Evolutionary conservation across 345 rosid genomes (phyloP).

Genomic region (Acer negundo): DNA sequence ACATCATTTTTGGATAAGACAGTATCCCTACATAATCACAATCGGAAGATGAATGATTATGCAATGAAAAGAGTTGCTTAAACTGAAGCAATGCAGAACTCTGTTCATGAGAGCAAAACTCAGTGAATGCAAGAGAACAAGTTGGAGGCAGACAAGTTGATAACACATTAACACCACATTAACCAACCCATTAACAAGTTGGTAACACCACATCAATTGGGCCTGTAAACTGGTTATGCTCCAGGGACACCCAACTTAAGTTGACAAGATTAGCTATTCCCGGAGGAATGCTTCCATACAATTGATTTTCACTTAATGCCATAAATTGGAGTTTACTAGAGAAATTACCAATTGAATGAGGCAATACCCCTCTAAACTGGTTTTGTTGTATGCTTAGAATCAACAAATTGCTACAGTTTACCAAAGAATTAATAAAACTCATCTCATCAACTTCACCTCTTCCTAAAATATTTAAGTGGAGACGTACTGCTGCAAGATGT

Average conservation of each 20-base stretch:
- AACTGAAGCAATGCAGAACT: too few relatives aligned
- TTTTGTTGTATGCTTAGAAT: background rate
- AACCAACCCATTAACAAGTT: too few relatives aligned
- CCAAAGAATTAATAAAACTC: background rate
- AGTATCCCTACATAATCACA: too few relatives aligned
- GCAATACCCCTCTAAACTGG: constrained; percentile 19
- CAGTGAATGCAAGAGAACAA: too few relatives aligned
- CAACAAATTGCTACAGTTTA: background rate
- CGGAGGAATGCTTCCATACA: constrained; percentile 20
- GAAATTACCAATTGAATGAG: constrained; percentile 19
- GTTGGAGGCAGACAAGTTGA: too few relatives aligned
- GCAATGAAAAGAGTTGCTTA: too few relatives aligned
- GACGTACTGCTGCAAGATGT: background rate
- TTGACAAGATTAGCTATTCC: constrained; percentile 1
- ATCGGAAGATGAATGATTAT: too few relatives aligned
- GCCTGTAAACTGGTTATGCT: constrained; percentile 9
- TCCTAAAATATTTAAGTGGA: constrained; percentile 3
- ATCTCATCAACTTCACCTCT: constrained; percentile 11
- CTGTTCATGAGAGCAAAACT: too few relatives aligned
- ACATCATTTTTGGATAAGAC: too few relatives aligned
- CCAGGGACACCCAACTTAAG: background rate
- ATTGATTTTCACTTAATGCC: background rate
- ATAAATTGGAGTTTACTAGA: background rate
- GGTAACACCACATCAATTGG: too few relatives aligned
- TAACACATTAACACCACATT: too few relatives aligned